Percentiles rank a stretch among this genome's conserved stretches.
These are phyloP conservation scores for Sporothrix curviconia DNA, from an alignment of 2,329 filamentous ascomycete genomes.

Conservation along the genomic window DNA sequence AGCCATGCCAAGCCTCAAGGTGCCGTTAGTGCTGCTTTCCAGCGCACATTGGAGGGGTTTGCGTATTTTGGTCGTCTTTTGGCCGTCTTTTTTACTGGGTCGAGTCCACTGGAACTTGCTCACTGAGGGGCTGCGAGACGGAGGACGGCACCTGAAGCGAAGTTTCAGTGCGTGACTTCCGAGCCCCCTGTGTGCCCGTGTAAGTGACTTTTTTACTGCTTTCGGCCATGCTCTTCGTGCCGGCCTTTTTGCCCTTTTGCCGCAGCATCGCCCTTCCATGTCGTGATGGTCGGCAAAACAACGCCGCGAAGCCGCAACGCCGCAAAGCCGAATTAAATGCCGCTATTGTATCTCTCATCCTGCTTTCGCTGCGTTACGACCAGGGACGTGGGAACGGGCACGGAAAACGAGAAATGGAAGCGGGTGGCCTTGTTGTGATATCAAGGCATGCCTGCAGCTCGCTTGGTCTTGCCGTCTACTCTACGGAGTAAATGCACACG, in stretches of 20 bases:
- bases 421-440: not conserved
- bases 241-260: too few relatives aligned
- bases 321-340: not conserved
- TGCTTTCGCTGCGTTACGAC: not conserved
- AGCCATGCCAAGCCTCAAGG: not conserved
- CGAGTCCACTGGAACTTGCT: not conserved
- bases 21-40: not conserved
- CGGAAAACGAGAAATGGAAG: not conserved
- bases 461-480: too few relatives aligned
- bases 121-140: not conserved
- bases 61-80: not conserved
- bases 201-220: not conserved
- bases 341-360: not conserved
- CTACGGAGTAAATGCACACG: too few relatives aligned
- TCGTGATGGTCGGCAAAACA: not conserved
- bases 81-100: not conserved
- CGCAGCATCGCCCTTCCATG: too few relatives aligned
- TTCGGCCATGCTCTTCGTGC: not conserved
- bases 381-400: constrained; percentile 4
- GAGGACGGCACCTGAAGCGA: not conserved
- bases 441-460: too few relatives aligned
- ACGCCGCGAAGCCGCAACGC: too few relatives aligned
- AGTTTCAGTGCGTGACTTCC: too few relatives aligned
- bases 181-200: too few relatives aligned
- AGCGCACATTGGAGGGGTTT: too few relatives aligned